A percentile compares a stretch with the other conserved stretches of the same genome.
phyloP scores from a whole-genome alignment of 176 grass and related monocot species.

The Phyllostachys edulis region DNA sequence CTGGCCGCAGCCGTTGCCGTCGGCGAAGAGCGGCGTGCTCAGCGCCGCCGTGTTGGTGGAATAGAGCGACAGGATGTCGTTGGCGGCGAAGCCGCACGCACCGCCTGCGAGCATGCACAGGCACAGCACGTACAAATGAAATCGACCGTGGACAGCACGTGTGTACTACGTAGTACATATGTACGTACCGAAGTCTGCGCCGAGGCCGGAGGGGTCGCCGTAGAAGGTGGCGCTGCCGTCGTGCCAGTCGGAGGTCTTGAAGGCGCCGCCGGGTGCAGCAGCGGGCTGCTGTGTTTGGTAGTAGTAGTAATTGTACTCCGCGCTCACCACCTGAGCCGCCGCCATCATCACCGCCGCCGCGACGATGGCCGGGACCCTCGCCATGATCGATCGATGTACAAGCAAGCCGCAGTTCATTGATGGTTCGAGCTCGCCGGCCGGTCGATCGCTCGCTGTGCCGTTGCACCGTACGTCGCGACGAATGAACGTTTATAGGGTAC shows the following conservation, averaged over 20 bases:
- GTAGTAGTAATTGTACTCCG: not conserved
- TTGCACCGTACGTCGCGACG: too few relatives aligned
- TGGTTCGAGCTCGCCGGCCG: too few relatives aligned
- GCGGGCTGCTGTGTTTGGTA: not conserved
- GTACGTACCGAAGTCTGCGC: conserved; percentile 49
- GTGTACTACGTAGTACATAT: too few relatives aligned
- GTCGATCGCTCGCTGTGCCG: too few relatives aligned
- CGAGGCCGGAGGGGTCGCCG: conserved; percentile 45
- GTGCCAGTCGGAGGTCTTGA: conserved; percentile 19
- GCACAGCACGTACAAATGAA: too few relatives aligned
- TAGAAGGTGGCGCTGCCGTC: conserved; percentile 67
- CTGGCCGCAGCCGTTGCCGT: conserved; percentile 41
- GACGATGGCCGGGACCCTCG: not conserved
- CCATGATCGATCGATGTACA: not conserved
- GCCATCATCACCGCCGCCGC: not conserved
- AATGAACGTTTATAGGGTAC: too few relatives aligned
- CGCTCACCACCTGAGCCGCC: not conserved
- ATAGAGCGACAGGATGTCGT: conserved; percentile 37
- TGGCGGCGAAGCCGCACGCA: not conserved
- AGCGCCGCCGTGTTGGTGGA: conserved; percentile 65
- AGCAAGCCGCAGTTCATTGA: too few relatives aligned
- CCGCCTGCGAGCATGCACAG: too few relatives aligned
- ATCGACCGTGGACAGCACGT: too few relatives aligned
- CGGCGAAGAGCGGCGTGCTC: conserved; percentile 71
- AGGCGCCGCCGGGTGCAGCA: not conserved